Evolutionary conservation across 768 basidiomycete genomes (phyloP).

Genomic region (Leucocoprinus leucothites): DNA sequence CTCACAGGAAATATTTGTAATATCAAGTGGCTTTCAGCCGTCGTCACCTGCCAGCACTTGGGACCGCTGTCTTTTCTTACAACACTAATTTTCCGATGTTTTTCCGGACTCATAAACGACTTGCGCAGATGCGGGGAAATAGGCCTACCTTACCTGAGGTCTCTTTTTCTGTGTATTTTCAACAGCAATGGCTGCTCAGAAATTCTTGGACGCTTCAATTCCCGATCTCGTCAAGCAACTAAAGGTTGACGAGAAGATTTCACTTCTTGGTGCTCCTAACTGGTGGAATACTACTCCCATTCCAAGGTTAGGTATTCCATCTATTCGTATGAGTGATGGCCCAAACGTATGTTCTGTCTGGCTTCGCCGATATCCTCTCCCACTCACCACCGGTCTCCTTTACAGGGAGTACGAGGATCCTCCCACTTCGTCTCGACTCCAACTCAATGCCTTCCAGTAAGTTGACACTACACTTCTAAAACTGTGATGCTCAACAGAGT

Average conservation of each 20-base stretch:
- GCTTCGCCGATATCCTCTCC: too few species aligned
- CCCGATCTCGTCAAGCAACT: conserved; percentile 50
- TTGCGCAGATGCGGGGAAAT: background rate
- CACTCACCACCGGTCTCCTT: background rate
- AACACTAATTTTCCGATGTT: background rate
- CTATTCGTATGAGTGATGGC: conserved; percentile 70
- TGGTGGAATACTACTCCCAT: conserved; percentile 70
- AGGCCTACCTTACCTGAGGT: background rate
- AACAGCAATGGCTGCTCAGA: conserved; percentile 24
- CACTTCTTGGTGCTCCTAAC: conserved; percentile 59
- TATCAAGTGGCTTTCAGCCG: too few species aligned
- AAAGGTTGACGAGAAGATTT: conserved; percentile 60
- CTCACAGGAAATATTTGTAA: too few species aligned
- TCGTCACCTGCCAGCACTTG: too few species aligned
- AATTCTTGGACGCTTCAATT: conserved; percentile 54
- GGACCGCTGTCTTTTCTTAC: background rate
- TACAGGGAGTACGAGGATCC: conserved; percentile 65
- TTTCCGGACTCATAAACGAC: background rate
- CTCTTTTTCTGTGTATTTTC: background rate
- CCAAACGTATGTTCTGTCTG: conserved; percentile 55
- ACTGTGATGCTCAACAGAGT: conserved; percentile 1
- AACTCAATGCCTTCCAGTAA: conserved; percentile 62
- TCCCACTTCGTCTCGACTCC: conserved; percentile 63
- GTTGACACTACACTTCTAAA: conserved; percentile 15
- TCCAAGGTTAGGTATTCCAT: conserved; percentile 57